Percentiles rank a stretch among this genome's conserved stretches.
phyloP scores from a whole-genome alignment of 768 basidiomycete genomes.

The Mycena epipterygia region DNA sequence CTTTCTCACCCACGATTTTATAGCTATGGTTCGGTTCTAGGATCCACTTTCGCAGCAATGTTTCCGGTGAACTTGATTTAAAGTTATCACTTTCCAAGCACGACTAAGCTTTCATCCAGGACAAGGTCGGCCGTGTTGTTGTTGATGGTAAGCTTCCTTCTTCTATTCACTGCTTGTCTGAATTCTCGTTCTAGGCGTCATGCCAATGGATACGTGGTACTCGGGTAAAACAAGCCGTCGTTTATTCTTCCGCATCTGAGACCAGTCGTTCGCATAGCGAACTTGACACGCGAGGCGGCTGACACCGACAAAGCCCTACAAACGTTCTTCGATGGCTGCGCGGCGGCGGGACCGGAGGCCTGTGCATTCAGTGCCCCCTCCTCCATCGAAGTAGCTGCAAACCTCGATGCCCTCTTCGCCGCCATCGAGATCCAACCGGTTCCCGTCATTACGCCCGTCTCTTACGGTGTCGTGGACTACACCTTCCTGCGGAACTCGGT shows the following conservation, averaged over 20 bases:
- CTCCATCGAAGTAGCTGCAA: not conserved
- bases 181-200: not conserved
- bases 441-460: slow-evolving; percentile 4
- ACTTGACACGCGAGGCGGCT: not conserved
- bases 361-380: slow-evolving; percentile 27
- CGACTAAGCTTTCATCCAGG: not conserved
- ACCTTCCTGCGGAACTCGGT: slow-evolving; percentile 9
- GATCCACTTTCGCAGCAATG: not conserved
- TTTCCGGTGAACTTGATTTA: not conserved
- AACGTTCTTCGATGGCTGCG: slow-evolving; percentile 18
- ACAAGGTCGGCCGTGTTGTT: not conserved
- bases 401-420: not conserved
- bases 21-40: not conserved
- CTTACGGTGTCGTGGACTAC: slow-evolving; percentile 18
- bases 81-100: not conserved
- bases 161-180: not conserved
- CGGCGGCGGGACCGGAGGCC: slow-evolving; percentile 5
- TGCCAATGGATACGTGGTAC: not conserved
- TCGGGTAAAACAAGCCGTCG: not conserved
- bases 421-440: not conserved
- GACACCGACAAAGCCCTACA: slow-evolving; percentile 10
- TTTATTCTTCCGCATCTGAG: not conserved
- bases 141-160: not conserved
- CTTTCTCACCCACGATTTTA: not conserved
- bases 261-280: not conserved